Base-by-base conservation (phyloP, 176 grass and related monocot genomes). In the Aegilops longissima region DNA sequence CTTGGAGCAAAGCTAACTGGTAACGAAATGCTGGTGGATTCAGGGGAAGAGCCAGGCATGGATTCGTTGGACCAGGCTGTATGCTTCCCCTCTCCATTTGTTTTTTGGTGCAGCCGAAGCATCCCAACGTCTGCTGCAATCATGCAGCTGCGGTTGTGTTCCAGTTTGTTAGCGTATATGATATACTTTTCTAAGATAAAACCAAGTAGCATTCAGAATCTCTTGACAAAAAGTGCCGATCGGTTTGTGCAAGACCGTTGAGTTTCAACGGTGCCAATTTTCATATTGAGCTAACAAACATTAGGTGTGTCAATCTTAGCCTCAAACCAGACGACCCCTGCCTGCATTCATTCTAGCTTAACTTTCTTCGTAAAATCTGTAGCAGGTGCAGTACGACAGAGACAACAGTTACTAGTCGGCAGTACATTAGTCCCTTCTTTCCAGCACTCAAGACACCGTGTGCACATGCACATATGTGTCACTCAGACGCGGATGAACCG, bases 61-160 rank as follows among this genome's bases (percentile, higher is more conserved):
- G 16, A 24, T 76, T 34, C 25, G 70, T 76, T 66, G 83, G 70
- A 76, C 72, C 59, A 65, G 66, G 76, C 58, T 74, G 87, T 79
- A 56, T 65, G 29, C 69, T 81, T 79, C 56, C 45, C 31, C 1
- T n/a, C 21, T 75, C 13, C 13, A 5, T 21, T 52, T 85, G 10
- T 13, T 45, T 45, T 14, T 2, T 34, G 56, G 10, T 63, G 24
- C 51, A 8, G 38, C 16, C 23, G 3, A 9, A 47, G 36, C 8
- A 40, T 83, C 25, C 39, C 61, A 42, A 49, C 42, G 9, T 16
- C 13, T 66, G 14, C 38, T 18, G 23, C 38, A 79, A 61, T 42
- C 70, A 73, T 65, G 79, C 61, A 66, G 40, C 47, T 20, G 14
- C 27, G 20, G 47, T 12, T 78, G 35, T 18, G 16, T 56, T 58